Evolutionary conservation across 495 filamentous ascomycete genomes (phyloP).

Genomic region (Melanomma pulvis-pyrius): DNA sequence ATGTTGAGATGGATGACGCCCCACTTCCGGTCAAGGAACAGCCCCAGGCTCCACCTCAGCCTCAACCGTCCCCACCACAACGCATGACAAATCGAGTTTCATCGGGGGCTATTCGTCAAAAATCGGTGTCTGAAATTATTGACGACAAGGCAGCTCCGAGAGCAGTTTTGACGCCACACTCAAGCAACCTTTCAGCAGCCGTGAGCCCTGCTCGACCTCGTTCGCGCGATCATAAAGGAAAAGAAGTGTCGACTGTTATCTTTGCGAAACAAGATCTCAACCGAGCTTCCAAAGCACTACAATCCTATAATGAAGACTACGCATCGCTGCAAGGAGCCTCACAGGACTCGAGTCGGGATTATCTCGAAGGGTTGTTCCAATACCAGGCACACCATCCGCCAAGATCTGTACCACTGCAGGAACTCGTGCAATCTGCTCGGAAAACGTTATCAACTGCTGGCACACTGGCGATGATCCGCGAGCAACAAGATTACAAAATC

Average conservation of each 20-base stretch:
- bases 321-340: conserved; percentile 53
- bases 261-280: conserved; percentile 63
- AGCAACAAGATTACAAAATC: conserved; percentile 81
- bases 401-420: conserved; percentile 64
- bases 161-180: conserved; percentile 51
- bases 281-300: conserved; percentile 20
- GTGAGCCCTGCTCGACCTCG: conserved; percentile 38
- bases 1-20: conserved; percentile 38
- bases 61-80: conserved; percentile 43
- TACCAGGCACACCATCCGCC: conserved; percentile 65
- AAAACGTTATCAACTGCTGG: conserved; percentile 82
- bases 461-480: conserved; percentile 72
- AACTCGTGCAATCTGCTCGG: conserved; percentile 70
- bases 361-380: conserved; percentile 78
- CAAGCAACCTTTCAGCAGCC: conserved; percentile 36
- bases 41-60: neutral
- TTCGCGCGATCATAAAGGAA: conserved; percentile 59
- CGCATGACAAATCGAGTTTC: conserved; percentile 66
- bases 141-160: conserved; percentile 49
- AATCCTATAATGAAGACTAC: conserved; percentile 45
- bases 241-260: conserved; percentile 76
- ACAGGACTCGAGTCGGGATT: conserved; percentile 66
- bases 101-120: conserved; percentile 69
- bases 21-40: conserved; percentile 17
- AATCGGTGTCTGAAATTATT: conserved; percentile 73